A percentile compares a stretch with the other conserved stretches of the same genome.
These are phyloP conservation scores for Kwoniella botswanensis DNA, from an alignment of 768 basidiomycete genomes.

Conservation along the genomic window DNA sequence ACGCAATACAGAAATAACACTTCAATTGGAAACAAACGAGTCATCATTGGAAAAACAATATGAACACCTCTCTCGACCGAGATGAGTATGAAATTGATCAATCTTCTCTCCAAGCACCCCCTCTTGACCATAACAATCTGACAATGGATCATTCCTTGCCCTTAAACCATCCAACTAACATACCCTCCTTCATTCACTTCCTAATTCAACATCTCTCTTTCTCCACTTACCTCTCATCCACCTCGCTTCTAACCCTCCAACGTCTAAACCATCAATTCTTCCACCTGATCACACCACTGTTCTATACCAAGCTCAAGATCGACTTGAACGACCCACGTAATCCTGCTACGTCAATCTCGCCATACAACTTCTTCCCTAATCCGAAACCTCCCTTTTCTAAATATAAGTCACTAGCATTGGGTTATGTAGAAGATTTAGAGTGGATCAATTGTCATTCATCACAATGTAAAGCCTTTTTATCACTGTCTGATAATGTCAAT, in stretches of 20 bases:
- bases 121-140: neutral
- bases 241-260: neutral
- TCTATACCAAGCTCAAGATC: neutral
- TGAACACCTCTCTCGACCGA: too few species aligned
- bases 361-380: neutral
- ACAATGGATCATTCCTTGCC: neutral
- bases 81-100: too few species aligned
- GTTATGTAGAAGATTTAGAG: neutral
- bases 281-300: neutral
- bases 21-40: too few species aligned
- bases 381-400: neutral
- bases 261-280: neutral
- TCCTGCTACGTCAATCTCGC: neutral
- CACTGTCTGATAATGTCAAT: neutral
- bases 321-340: constrained; percentile 5
- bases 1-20: too few species aligned
- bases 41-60: too few species aligned
- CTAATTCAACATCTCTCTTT: neutral
- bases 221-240: neutral
- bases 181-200: neutral
- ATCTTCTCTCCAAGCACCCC: neutral
- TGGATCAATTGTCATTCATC: neutral
- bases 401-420: neutral
- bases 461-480: neutral
- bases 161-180: neutral